Conservation (phyloP, 2,329 filamentous ascomycete genomes). For the Thielaviopsis musarum region DNA sequence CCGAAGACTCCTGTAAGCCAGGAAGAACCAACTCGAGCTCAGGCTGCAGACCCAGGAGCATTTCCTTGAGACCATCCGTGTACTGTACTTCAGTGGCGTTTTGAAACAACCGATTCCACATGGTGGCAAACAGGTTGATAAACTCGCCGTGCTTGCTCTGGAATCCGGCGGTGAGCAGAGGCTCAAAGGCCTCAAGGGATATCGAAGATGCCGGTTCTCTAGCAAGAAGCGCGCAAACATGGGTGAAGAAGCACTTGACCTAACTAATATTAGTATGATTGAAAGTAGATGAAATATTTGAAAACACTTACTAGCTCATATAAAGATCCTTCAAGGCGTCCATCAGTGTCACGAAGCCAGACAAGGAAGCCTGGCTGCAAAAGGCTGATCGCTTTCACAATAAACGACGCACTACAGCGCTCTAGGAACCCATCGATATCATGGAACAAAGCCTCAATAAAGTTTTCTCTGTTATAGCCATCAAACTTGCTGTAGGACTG, state of each 20-base stretch:
- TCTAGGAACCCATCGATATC: conserved; percentile 36
- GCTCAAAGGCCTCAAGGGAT: conserved; percentile 36
- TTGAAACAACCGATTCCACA: conserved; percentile 59
- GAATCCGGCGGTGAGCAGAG: conserved; percentile 37
- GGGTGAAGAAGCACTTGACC: conserved; percentile 34
- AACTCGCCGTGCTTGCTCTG: conserved; percentile 38
- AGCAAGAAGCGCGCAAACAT: conserved; percentile 25
- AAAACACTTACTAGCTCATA: conserved; percentile 27
- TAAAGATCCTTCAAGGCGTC: conserved; percentile 17
- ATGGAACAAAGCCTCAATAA: conserved; percentile 31
- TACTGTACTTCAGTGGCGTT: conserved; percentile 42
- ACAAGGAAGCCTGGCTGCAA: conserved; percentile 43
- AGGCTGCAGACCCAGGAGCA: conserved; percentile 43
- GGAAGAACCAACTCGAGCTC: conserved; percentile 31
- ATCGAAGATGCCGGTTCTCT: conserved; percentile 22
- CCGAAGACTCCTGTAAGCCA: conserved; percentile 17
- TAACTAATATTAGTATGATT: conserved; percentile 19
- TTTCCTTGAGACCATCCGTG: conserved; percentile 43
- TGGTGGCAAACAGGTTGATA: conserved; percentile 31
- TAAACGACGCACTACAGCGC: conserved; percentile 31
- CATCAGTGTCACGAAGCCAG: conserved; percentile 44
- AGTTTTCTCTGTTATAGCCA: conserved; percentile 21
- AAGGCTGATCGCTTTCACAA: conserved; percentile 37
- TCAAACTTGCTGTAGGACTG: conserved; percentile 34
- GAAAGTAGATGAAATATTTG: conserved; percentile 4